Base-by-base conservation (phyloP, 768 basidiomycete genomes). In the Mycena pura region DNA sequence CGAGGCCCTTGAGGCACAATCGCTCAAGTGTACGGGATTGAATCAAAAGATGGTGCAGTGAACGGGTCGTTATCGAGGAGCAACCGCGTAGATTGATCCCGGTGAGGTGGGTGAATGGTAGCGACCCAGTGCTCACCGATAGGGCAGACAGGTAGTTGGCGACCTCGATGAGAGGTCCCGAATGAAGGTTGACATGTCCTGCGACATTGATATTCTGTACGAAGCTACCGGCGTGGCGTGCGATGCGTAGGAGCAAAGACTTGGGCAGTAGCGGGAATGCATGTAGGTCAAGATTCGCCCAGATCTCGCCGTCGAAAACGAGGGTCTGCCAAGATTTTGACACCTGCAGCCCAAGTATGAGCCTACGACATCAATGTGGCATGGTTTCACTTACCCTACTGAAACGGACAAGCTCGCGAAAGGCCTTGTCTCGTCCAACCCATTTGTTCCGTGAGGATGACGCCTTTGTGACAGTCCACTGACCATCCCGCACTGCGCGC, bases 301-400 rank as follows among this genome's bases (percentile, higher is more conserved):
- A 96, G n/a, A 96, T 80, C 68, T 94, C 91, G 14, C 94, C 94
- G 71, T 96, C 95, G 66, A 89, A 86, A 24, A 88, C 86, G 36
- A 95, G 83, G 3, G 77, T 71, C 51, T 84, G 86, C 93, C 94
- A 96, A 10, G 79, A 69, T 70, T 84, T 90, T 27, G 90, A 95
- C 11, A 93, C 90, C 91, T 94, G 63, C 67, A 36, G n/a, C n/a
- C n/a, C 38, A 31, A 40, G 44, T 38, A 32, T 55, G 3, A 32
- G 39, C 31, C 21, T 57, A 19, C 38, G 21, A 19, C 19, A 11
- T 28, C 15, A 46, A 39, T n/a, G 27, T 8, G 17, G 27, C 32
- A 55, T 40, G 34, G 41, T 39, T 40, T 15, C 62, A 78, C 87
- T 76, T 75, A 96, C 94, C 80, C 91, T 82, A 72, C 88, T 87